Evolutionary conservation across 2,329 filamentous ascomycete species (phyloP), one percentile per base, ranked within the genome.

Genomic region (Colletotrichum tofieldiae): DNA sequence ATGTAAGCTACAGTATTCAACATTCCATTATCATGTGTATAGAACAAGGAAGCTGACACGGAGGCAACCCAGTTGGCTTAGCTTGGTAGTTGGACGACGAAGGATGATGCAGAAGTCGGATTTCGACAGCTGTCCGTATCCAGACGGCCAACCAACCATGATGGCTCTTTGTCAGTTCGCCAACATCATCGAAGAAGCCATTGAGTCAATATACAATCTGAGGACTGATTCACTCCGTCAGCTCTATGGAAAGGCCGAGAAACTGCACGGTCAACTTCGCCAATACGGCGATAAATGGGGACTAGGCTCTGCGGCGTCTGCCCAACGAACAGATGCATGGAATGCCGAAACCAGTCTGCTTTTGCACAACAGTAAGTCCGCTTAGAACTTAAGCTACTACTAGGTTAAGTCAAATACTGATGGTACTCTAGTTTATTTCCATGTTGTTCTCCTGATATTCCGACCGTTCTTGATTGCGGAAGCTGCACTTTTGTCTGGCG

Each of bases 221-320:
- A 75, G 77, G 12, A 76, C 75, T 6, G 75, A 77, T 43, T 79
- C 78, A 1, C 62, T 80, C 20, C 73, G 75, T 9, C 71, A 77
- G 52, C 70, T 79, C 1, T 79, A 76, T 35, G 58, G 63, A 2
- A 75, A 75, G 4, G 78, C 78, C 12, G 78, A 72, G 47, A 59
- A 45, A 26, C 59, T 72, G 12, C 32, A 64, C 8, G 23, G 41
- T 2, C 59, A 68, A 26, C 58, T 63, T 9, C 65, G 65, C 16
- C 65, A 69, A 39, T 49, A 64, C 32, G 69, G 69, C 7, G 69
- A 72, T 14, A 69, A 69, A 39, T 72, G 69, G 69, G 59, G 59
- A 1, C 39, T 72, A 2, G 52, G 65, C 29, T 54, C 65, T 18
- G 65, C 56, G 3, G 45, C 32, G 5, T 47, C 65, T 16, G 32